Conservation (phyloP, 176 grass and related monocot genomes). For the Canna indica region DNA sequence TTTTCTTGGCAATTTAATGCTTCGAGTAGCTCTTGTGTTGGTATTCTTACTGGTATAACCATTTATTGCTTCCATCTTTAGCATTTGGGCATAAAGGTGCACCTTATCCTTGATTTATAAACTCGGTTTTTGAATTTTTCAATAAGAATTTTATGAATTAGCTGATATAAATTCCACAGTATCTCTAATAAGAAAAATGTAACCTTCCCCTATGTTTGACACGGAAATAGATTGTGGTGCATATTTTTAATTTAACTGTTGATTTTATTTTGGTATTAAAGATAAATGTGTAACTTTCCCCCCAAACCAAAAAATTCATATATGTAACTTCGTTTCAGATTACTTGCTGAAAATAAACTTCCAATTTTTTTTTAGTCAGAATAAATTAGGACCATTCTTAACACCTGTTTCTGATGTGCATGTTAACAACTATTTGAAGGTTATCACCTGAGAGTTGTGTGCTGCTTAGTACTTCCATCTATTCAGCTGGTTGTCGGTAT, state of each 20-base stretch:
- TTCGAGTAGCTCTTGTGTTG: neutral
- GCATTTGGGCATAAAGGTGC: no score
- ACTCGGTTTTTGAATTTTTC: no score
- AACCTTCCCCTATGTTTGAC: neutral
- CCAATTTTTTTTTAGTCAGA: neutral
- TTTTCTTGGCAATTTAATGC: neutral
- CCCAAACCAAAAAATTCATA: no score
- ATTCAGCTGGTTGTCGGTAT: conserved; percentile 86
- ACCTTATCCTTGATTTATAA: no score
- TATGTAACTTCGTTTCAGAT: neutral
- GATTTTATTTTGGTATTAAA: neutral
- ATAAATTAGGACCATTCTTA: neutral
- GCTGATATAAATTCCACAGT: neutral
- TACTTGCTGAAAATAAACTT: neutral
- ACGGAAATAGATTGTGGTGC: neutral
- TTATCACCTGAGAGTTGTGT: conserved; percentile 71
- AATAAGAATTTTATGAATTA: no score
- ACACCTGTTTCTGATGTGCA: neutral
- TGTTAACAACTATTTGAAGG: conserved; percentile 34
- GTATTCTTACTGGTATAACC: neutral
- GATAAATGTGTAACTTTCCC: no score
- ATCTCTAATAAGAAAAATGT: neutral
- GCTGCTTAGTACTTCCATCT: conserved; percentile 80
- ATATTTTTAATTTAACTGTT: neutral
- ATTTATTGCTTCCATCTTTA: neutral